phyloP scores from a whole-genome alignment of 2,329 filamentous ascomycete species.

The Onygenales sp. region DNA sequence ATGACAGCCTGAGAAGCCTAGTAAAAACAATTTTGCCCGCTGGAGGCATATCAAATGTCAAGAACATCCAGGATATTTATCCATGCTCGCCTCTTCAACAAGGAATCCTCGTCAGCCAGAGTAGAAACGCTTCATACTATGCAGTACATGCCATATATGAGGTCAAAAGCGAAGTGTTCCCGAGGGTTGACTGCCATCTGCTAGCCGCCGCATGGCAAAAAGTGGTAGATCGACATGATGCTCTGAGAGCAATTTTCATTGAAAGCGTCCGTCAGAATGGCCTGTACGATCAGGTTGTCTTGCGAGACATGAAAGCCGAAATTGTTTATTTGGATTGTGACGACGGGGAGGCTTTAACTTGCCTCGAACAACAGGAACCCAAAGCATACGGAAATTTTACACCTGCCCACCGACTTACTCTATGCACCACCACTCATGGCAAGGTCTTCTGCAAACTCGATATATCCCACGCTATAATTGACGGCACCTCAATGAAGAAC shows the following conservation, averaged over 20 bases:
- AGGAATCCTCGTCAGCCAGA: constrained; percentile 10
- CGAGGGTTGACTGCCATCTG: background rate
- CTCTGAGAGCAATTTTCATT: constrained; percentile 16
- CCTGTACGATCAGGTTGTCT: constrained; percentile 6
- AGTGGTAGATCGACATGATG: constrained; percentile 6
- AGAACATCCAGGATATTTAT: constrained; percentile 24
- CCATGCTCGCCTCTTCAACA: constrained; percentile 24
- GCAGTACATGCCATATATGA: constrained; percentile 6
- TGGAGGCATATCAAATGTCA: constrained; percentile 22
- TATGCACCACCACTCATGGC: constrained; percentile 22
- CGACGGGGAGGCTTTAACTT: constrained; percentile 17
- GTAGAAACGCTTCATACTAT: constrained; percentile 1
- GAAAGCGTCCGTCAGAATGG: constrained; percentile 21
- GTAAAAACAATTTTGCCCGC: constrained; percentile 25
- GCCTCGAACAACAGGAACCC: constrained; percentile 13
- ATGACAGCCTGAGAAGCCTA: constrained; percentile 30
- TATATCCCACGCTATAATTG: constrained; percentile 36
- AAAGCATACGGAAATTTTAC: constrained; percentile 17
- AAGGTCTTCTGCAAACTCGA: constrained; percentile 30
- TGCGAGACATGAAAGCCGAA: constrained; percentile 10
- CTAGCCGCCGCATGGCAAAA: constrained; percentile 6
- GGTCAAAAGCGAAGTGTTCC: background rate
- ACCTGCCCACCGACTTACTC: constrained; percentile 27
- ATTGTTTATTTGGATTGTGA: constrained; percentile 21
- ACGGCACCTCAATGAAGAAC: constrained; percentile 34